Conservation (phyloP, 192 early-diverging fungal genomes). For the Podila horticola region DNA sequence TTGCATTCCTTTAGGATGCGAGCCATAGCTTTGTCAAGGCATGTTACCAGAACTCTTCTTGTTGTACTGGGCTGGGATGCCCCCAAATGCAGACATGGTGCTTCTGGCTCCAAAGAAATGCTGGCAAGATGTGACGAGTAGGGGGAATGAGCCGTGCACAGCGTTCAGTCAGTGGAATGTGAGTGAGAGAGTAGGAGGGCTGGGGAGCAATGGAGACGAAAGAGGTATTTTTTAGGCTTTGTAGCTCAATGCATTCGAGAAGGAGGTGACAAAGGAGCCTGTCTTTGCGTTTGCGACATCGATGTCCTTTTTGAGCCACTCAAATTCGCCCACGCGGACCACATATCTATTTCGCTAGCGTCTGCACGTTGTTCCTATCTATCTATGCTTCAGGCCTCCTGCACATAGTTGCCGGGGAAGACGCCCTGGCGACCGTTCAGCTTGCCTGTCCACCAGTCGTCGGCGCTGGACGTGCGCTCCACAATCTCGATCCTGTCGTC, state of each 20-base stretch:
- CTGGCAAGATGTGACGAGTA: neutral
- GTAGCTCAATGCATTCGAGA: too few species aligned
- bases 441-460: constrained; percentile 90
- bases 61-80: constrained; percentile 41
- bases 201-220: too few species aligned
- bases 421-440: constrained; percentile 69
- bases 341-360: neutral
- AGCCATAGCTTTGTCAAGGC: neutral
- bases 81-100: constrained; percentile 29
- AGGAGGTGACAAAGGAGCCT: neutral
- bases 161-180: neutral
- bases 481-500: constrained; percentile 78
- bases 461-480: constrained; percentile 61
- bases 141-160: neutral
- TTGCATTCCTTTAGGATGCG: neutral
- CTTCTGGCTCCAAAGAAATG: neutral
- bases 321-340: too few species aligned
- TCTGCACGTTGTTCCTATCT: constrained; percentile 3
- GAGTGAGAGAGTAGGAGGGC: neutral
- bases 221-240: too few species aligned
- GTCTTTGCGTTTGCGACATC: too few species aligned
- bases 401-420: constrained; percentile 67
- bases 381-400: constrained; percentile 12
- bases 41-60: constrained; percentile 48
- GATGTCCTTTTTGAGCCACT: too few species aligned